A percentile compares a stretch with the other conserved stretches of the same genome.
Conservation (phyloP, 2,329 filamentous ascomycete genomes). For the Cytospora schulzeri region DNA sequence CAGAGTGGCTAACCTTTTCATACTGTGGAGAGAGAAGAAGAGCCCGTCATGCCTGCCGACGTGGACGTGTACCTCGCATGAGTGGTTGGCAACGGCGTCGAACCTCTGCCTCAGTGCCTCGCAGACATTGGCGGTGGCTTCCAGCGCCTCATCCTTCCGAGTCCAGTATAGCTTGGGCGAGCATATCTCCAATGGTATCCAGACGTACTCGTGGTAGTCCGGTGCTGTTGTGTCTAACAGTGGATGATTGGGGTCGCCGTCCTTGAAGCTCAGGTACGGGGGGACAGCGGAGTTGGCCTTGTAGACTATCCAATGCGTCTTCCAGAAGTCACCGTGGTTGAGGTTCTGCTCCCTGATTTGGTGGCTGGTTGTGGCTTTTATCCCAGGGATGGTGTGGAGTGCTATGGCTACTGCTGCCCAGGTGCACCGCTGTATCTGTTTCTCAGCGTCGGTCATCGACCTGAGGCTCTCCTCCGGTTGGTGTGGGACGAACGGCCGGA, state of each 20-base stretch:
- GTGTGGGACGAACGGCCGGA: slow-evolving; percentile 24
- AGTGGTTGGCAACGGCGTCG: slow-evolving; percentile 39
- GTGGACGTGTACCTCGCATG: slow-evolving; percentile 45
- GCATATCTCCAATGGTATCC: slow-evolving; percentile 42
- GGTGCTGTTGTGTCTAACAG: slow-evolving; percentile 13
- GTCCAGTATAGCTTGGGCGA: slow-evolving; percentile 40
- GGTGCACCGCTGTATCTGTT: slow-evolving; percentile 15
- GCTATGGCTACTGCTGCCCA: slow-evolving; percentile 18
- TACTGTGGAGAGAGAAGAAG: slow-evolving; percentile 37
- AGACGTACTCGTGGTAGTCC: slow-evolving; percentile 34
- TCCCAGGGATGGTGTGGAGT: slow-evolving; percentile 24
- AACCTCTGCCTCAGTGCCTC: slow-evolving; percentile 31
- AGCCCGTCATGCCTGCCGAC: slow-evolving; percentile 40
- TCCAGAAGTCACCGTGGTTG: slow-evolving; percentile 39
- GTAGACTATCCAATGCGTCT: slow-evolving; percentile 44
- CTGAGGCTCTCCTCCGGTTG: slow-evolving; percentile 12
- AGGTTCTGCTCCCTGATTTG: slow-evolving; percentile 31
- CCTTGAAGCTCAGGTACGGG: slow-evolving; percentile 30
- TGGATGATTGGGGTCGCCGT: slow-evolving; percentile 27
- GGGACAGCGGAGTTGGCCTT: slow-evolving; percentile 44
- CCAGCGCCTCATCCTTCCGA: slow-evolving; percentile 27
- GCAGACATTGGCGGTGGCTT: slow-evolving; percentile 33
- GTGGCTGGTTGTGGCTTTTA: slow-evolving; percentile 35
- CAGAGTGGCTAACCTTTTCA: slow-evolving; percentile 40
- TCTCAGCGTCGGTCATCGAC: slow-evolving; percentile 25